phyloP scores from a whole-genome alignment of 225 moss, liverwort and hornwort species.

The Marchantia paleacea region DNA sequence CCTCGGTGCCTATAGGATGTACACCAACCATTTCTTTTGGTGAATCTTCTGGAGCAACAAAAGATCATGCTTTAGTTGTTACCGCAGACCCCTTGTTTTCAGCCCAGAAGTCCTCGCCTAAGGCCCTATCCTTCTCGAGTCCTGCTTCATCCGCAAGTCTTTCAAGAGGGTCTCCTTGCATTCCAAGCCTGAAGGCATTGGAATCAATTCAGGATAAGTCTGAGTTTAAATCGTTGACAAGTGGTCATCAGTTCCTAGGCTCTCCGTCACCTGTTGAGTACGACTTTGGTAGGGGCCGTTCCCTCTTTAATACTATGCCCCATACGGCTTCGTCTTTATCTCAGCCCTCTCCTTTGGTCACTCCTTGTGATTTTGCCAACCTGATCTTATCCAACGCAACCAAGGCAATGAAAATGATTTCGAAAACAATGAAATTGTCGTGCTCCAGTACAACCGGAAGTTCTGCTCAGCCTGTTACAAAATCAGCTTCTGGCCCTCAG shows the following conservation, averaged over 20 bases:
- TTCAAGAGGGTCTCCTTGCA: neutral
- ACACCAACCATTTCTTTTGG: neutral
- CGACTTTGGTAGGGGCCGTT: neutral
- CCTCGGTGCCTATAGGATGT: neutral
- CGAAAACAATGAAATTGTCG: conserved; percentile 12
- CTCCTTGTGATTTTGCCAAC: conserved; percentile 4
- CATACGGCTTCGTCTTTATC: neutral
- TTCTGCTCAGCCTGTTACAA: neutral
- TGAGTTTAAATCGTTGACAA: neutral
- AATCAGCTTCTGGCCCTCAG: conserved; percentile 11
- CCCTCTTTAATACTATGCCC: neutral
- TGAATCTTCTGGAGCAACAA: neutral
- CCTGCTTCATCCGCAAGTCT: neutral
- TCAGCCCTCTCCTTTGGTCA: neutral
- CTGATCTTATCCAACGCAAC: conserved; percentile 10
- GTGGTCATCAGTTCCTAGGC: neutral
- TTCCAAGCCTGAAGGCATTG: neutral
- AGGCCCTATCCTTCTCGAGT: neutral
- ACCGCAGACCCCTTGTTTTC: neutral
- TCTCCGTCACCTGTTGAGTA: neutral
- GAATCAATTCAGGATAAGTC: neutral
- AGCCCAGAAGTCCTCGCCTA: neutral
- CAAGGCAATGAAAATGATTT: conserved; percentile 13
- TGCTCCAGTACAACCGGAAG: conserved; percentile 6
- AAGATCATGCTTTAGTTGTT: neutral